Evolutionary conservation across 805 yeast species (phyloP), one percentile per base, ranked within the genome.

Genomic region (Ogataea polymorpha): DNA sequence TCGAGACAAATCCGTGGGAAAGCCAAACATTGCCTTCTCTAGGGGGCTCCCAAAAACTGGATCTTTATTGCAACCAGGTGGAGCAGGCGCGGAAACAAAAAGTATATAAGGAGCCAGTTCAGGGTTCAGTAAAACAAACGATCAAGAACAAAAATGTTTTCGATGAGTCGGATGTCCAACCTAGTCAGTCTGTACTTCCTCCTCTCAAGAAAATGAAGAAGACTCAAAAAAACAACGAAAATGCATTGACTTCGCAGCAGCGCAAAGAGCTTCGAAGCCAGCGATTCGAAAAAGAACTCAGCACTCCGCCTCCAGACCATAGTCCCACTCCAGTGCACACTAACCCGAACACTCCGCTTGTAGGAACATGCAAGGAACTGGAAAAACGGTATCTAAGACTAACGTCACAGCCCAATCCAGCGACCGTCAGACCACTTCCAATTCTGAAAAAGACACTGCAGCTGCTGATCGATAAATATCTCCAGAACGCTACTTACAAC

Each of bases 361-460:
- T 83, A 9, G 99, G 99, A 0, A 71, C 76, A 1, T 74, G 84
- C 54, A 71, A 71, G 38, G 68, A 58, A 2, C 59, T 91, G 17
- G 96, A 89, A 51, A 93, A 91, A 61, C 68, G 77, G 32, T 91
- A 89, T 58, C 65, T 88, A 17, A 72, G 98, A 45, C 66, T 93
- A 45, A 93, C 99, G 0, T 86, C 96, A 2, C 96, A 82, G 37
- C 96, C 98, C 0, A 86, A 86, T 48, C 96, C 97, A 0, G 74
- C 77, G 2, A 65, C 72, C 20, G 96, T 91, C 2, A 71, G 99
- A 34, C 97, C 98, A 0, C 66, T 77, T 32, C 59, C 55, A 1
- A 68, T 88, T 1, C 63, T 91, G 41, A 70, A 74, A 45, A 71
- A 75, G 51, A 73, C 96, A 2, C 64, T 82, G 31, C 67, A 67